Percentiles rank a stretch among this genome's conserved stretches.
Conservation (phyloP, 179 eudicot species). For the Gypsophila paniculata region DNA sequence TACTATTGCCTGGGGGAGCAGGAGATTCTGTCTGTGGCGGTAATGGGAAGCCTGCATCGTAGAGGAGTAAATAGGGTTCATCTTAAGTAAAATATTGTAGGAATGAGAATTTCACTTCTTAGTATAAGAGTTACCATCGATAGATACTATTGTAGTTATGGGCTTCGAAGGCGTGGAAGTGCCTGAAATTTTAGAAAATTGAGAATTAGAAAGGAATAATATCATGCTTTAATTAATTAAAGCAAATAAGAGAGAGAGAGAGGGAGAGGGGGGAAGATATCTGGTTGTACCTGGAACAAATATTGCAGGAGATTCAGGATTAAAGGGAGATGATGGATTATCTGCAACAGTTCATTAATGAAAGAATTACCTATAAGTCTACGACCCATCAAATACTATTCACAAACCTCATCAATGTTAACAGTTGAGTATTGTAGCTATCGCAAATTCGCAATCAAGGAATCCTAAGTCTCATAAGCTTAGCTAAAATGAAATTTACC, state of each 20-base stretch:
- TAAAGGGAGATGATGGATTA: not conserved
- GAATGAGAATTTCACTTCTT: not conserved
- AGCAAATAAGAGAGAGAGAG: not conserved
- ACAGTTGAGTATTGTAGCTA: not conserved
- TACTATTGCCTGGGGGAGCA: constrained; percentile 5
- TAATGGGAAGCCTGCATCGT: constrained; percentile 9
- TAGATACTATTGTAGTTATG: constrained; percentile 1
- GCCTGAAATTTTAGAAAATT: not conserved
- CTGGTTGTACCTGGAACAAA: constrained; percentile 16
- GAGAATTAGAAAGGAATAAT: not conserved
- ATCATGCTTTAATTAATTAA: constrained; percentile 7
- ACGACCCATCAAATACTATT: not conserved
- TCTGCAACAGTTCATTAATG: constrained; percentile 5
- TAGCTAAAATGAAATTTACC: constrained; percentile 6
- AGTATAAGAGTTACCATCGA: constrained; percentile 9
- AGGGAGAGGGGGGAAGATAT: not conserved
- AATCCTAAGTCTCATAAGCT: not conserved
- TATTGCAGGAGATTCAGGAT: constrained; percentile 1
- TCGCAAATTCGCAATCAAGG: not conserved
- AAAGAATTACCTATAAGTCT: not conserved
- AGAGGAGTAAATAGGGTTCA: not conserved
- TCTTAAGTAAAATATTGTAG: not conserved
- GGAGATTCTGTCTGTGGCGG: constrained; percentile 16
- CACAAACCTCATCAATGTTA: not conserved
- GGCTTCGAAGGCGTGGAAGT: not conserved